Evolutionary conservation across 1,284 basidiomycete genomes (phyloP), one percentile per base, ranked within the genome.

Genomic region (Cutaneotrichosporon spelunceum): DNA sequence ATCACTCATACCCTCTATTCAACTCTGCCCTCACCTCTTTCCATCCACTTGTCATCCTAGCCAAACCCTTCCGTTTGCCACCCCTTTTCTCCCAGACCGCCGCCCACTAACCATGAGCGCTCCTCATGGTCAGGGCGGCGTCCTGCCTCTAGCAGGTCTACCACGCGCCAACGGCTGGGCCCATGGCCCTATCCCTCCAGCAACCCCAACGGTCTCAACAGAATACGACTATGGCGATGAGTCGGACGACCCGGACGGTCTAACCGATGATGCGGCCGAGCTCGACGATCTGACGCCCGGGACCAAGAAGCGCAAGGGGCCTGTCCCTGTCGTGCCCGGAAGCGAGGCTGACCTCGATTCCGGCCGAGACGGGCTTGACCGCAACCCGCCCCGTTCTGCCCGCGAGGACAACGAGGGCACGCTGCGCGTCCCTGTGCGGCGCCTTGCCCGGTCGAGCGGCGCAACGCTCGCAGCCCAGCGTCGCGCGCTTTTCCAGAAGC

Each of bases 291-390:
- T 66, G 44, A 60, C 68, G 19, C 65, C 67, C 9, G 71, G 71
- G 23, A 71, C 71, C 33, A 74, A 74, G 69, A 74, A 74, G 63
- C 71, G 72, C 47, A 74, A 74, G 53, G 71, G 72, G 1, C 72
- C 72, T 14, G 68, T 70, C 34, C 63, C 63, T 11, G 47, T 60
- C 39, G 48, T 60, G 0, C 63, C 63, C 8, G 63, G 63, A 21
- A 61, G 59, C 3, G 63, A 58, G 6, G 63, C 56, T 34, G 63
- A 64, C 48, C 39, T 47, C 53, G 63, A 64, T n/a, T 53, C 56
- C 6, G 63, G 63, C 14, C 63, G 63, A 42, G 63, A 64, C 49
- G 63, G 63, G 14, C 59, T 59, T 5, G 63, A 64, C 59, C 63
- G 63, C 29, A 64, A 64, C 63, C 63, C 63, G 16, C 63, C 63